Evolutionary conservation across 176 grass and related monocot species (phyloP), one percentile per base, ranked within the genome.

Genomic region (Ensete glaucum): DNA sequence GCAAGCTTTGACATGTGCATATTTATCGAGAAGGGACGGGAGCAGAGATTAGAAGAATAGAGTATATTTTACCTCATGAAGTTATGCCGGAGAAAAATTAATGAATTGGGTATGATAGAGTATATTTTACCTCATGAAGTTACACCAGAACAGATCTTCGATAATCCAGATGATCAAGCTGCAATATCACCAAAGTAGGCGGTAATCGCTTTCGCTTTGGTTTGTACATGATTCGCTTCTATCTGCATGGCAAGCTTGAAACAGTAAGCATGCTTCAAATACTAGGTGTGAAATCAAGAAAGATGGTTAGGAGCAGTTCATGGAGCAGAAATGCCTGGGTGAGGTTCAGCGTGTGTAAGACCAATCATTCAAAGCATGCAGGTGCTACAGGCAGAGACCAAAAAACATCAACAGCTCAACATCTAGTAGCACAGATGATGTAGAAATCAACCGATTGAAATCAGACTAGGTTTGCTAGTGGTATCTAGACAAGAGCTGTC

Each of bases 151-250:
- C 49, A 59, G 50, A 71, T 48, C 21, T 76, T 69, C 2, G 2
- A 64, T 11, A 17, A 54, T 50, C 29, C 22, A 62, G 25, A 55
- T 49, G 43, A 62, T 74, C 24, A 29, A 62, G 55, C 48, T 52
- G 65, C 52, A 0, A 11, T 55, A 58, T 77, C 20, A 76, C 86
- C 86, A 71, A 89, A 92, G 71, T 83, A 92, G 3, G 82, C 81
- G 51, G 82, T 92, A 67, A 89, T 80, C 50, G 83, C 86, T 87
- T 83, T 92, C 43, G 74, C 51, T 83, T 75, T 65, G 50, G 69
- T 22, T 16, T 73, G 12, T 19, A 85, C 21, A 2, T 80, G 78
- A 75, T 23, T 89, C 56, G 86, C 84, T 87, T 92, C 86, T 9
- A 67, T 81, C 86, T 89, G 29, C 7, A 77, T 51, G 17, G 48